phyloP scores from a whole-genome alignment of 2,329 filamentous ascomycete species.

The Pseudogymnoascus sp. region DNA sequence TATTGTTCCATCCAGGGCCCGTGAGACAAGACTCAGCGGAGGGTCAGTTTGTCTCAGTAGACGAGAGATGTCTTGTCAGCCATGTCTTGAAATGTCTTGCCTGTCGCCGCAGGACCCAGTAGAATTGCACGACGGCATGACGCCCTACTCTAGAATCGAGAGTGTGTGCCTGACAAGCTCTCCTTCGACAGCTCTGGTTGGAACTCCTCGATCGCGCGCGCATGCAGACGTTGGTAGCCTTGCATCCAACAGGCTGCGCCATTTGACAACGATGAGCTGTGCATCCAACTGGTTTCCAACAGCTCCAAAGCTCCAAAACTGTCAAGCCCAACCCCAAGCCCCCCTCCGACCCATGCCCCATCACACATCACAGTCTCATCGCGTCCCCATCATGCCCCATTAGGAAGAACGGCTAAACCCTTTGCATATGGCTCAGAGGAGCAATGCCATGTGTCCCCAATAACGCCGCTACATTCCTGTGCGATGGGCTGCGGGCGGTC shows the following conservation, averaged over 20 bases:
- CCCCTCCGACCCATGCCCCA: background rate
- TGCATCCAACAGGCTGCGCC: background rate
- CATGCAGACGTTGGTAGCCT: background rate
- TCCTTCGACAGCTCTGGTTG: background rate
- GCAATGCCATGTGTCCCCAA: background rate
- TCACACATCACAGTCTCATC: background rate
- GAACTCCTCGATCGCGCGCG: background rate
- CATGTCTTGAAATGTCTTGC: background rate
- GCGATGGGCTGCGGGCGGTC: background rate
- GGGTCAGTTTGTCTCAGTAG: background rate
- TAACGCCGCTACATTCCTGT: background rate
- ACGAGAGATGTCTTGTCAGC: background rate
- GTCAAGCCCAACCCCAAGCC: background rate
- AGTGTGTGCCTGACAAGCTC: background rate
- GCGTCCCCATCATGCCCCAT: background rate
- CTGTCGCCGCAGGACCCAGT: background rate
- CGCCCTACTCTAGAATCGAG: background rate
- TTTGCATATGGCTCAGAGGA: background rate
- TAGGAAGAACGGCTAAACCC: background rate
- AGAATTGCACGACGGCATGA: background rate
- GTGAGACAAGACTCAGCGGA: conserved; percentile 1
- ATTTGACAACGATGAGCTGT: background rate
- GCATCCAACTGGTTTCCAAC: background rate
- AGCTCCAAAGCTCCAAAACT: background rate
- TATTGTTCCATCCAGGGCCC: background rate